These are phyloP conservation scores for Aphanomyces cochlioides DNA, from an alignment of 352 stramenopile genomes.

Conservation along the genomic window DNA sequence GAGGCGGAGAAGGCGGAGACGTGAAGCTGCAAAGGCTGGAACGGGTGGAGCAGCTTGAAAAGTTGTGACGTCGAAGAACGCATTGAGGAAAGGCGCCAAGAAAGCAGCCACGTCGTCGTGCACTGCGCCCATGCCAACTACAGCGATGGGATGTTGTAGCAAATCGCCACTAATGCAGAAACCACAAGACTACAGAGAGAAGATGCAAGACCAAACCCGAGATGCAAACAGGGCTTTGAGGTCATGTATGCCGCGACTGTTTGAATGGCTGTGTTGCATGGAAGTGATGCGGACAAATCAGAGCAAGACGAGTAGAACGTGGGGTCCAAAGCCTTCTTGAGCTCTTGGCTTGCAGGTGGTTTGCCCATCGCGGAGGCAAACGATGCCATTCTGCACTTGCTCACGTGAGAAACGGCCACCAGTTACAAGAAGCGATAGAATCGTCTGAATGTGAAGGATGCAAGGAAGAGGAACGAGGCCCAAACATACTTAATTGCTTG, in stretches of 20 bases:
- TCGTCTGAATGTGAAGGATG: background rate
- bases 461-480: background rate
- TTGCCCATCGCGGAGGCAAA: conserved; percentile 11
- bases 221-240: background rate
- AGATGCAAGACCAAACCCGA: background rate
- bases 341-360: background rate
- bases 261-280: background rate
- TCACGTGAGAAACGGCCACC: background rate
- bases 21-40: conserved; percentile 1
- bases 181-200: background rate
- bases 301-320: background rate
- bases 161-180: background rate
- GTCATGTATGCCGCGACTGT: background rate
- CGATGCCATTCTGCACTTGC: background rate
- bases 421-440: background rate
- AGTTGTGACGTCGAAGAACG: conserved; percentile 6
- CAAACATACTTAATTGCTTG: conserved; percentile 14
- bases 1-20: background rate
- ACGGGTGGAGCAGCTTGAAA: background rate
- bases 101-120: background rate
- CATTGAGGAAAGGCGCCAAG: conserved; percentile 6
- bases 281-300: background rate
- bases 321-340: background rate
- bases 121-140: conserved; percentile 3
- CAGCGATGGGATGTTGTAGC: background rate